phyloP scores from a whole-genome alignment of 2,329 filamentous ascomycete species.

The Aspergillus fructus region DNA sequence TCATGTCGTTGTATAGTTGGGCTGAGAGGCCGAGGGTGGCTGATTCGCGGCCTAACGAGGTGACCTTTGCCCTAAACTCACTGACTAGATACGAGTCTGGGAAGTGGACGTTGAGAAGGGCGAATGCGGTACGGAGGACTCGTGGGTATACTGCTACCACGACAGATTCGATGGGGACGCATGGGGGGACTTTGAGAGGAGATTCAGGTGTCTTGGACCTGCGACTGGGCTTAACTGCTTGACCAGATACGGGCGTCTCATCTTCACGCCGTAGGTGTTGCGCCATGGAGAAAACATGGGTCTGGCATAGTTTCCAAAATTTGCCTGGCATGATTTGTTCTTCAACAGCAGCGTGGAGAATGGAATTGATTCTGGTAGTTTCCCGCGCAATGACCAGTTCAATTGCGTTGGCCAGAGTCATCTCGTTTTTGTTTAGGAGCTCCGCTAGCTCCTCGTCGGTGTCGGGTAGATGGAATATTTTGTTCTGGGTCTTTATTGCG shows the following conservation, averaged over 20 bases:
- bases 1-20: slow-evolving; percentile 45
- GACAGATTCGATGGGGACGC: slow-evolving; percentile 31
- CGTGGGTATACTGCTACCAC: slow-evolving; percentile 41
- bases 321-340: slow-evolving; percentile 29
- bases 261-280: slow-evolving; percentile 20
- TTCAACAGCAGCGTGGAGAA: slow-evolving; percentile 29
- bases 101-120: slow-evolving; percentile 40
- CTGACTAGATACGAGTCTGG: slow-evolving; percentile 41
- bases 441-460: slow-evolving; percentile 9
- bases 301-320: slow-evolving; percentile 41
- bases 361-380: slow-evolving; percentile 29
- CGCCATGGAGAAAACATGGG: slow-evolving; percentile 41
- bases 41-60: slow-evolving; percentile 41
- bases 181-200: slow-evolving; percentile 31
- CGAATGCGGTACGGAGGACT: slow-evolving; percentile 42
- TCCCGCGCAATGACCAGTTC: slow-evolving; percentile 31
- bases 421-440: slow-evolving; percentile 9
- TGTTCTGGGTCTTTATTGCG: neutral
- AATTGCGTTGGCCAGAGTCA: slow-evolving; percentile 24
- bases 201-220: neutral
- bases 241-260: neutral
- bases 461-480: neutral
- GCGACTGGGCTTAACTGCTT: neutral
- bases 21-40: slow-evolving; percentile 44
- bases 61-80: slow-evolving; percentile 43